A percentile compares a stretch with the other conserved stretches of the same genome.
These are phyloP conservation scores for Carpinus fangiana DNA, from an alignment of 306 rosid species.

Conservation along the genomic window DNA sequence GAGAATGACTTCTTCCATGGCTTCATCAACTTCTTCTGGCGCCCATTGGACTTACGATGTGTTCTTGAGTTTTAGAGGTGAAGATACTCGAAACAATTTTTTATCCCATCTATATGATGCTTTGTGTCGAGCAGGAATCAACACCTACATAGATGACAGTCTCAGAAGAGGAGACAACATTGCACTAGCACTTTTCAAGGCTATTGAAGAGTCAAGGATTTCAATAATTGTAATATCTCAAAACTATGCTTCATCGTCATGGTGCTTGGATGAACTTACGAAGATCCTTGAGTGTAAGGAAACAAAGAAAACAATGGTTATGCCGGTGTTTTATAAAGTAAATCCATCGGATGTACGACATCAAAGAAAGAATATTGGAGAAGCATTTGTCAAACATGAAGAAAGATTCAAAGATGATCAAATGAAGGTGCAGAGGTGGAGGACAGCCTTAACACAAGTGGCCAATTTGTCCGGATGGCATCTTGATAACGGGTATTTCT, in stretches of 20 bases:
- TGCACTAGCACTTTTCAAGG: no score
- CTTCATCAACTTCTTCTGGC: no score
- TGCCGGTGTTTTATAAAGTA: no score
- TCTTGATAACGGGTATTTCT: slow-evolving; percentile 5
- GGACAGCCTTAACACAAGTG: not conserved
- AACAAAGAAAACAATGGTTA: not conserved
- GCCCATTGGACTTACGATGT: slow-evolving; percentile 6
- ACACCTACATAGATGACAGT: no score
- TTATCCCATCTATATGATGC: no score
- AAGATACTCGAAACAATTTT: no score
- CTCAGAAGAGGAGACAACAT: no score
- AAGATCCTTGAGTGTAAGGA: not conserved
- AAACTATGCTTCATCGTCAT: slow-evolving; percentile 15
- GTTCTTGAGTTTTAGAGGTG: slow-evolving; percentile 19
- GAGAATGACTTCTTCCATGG: no score
- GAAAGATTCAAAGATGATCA: slow-evolving; percentile 28
- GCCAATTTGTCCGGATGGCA: slow-evolving; percentile 25
- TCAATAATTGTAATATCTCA: slow-evolving; percentile 26
- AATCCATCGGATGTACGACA: no score
- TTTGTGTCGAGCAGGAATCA: no score
- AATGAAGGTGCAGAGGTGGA: slow-evolving; percentile 13
- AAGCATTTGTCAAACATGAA: not conserved
- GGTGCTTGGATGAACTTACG: not conserved
- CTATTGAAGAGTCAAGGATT: slow-evolving; percentile 10
- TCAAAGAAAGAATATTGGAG: not conserved